Evolutionary conservation across 257 asterid species (phyloP).

Genomic region (Verbena officinalis): DNA sequence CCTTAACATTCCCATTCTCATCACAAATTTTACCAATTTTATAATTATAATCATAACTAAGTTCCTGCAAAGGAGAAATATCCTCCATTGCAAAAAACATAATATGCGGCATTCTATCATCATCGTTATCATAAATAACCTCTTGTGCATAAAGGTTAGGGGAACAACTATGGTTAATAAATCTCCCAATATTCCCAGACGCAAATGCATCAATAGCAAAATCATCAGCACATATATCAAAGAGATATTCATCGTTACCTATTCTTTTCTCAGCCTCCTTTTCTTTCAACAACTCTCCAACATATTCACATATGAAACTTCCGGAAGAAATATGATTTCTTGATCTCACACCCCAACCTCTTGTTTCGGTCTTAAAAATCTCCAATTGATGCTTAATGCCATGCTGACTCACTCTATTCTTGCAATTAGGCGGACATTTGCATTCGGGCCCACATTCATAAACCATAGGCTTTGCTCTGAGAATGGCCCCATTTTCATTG

Average conservation of each 20-base stretch:
- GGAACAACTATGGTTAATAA: constrained; percentile 81
- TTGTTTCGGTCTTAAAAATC: constrained; percentile 64
- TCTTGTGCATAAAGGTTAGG: constrained; percentile 78
- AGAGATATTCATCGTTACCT: constrained; percentile 65
- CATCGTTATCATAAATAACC: constrained; percentile 68
- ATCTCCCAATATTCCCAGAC: constrained; percentile 76
- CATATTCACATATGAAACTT: constrained; percentile 77
- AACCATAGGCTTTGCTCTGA: constrained; percentile 43
- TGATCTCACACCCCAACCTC: constrained; percentile 94
- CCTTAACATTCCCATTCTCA: constrained; percentile 60
- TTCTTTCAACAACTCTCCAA: constrained; percentile 69
- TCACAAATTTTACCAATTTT: constrained; percentile 50
- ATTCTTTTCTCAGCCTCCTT: constrained; percentile 62
- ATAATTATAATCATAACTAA: constrained; percentile 67
- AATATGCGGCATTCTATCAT: constrained; percentile 68
- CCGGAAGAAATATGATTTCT: constrained; percentile 53
- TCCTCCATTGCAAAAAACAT: constrained; percentile 64
- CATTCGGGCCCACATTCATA: constrained; percentile 88
- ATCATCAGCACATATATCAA: constrained; percentile 54
- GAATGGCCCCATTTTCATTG: constrained; percentile 54
- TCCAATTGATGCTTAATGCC: constrained; percentile 58
- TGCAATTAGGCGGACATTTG: constrained; percentile 76
- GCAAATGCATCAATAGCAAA: constrained; percentile 68
- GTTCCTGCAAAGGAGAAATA: constrained; percentile 64
- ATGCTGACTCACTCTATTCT: constrained; percentile 70